These are phyloP conservation scores for Aspergillus pseudonomiae DNA, from an alignment of 2,329 filamentous ascomycete genomes.

Conservation along the genomic window DNA sequence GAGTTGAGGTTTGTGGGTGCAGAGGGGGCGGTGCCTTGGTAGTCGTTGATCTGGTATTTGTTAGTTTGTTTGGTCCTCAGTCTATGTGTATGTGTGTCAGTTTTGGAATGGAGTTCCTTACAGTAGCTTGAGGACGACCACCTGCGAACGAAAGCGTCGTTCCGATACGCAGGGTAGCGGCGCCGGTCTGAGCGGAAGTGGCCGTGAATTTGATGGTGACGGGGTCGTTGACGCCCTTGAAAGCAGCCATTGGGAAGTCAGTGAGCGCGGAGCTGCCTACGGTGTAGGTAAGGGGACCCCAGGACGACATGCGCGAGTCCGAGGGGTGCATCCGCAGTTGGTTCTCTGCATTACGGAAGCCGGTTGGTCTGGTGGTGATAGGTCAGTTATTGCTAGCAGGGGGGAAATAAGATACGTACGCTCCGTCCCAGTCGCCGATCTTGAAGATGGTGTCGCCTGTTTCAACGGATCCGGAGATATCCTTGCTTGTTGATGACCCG, in stretches of 20 bases:
- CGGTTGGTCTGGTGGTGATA: conserved; percentile 48
- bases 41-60: conserved; percentile 55
- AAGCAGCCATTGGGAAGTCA: conserved; percentile 68
- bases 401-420: conserved; percentile 32
- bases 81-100: neutral
- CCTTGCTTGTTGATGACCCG: conserved; percentile 51
- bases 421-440: conserved; percentile 68
- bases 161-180: conserved; percentile 64
- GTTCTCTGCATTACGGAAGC: conserved; percentile 69
- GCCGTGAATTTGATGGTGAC: conserved; percentile 65
- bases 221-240: conserved; percentile 62
- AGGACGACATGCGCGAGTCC: conserved; percentile 64
- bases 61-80: neutral
- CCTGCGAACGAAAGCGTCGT: conserved; percentile 67
- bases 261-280: conserved; percentile 57
- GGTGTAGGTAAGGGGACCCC: conserved; percentile 64
- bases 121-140: conserved; percentile 57
- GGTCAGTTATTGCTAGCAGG: neutral
- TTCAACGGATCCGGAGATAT: conserved; percentile 54
- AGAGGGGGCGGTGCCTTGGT: conserved; percentile 50
- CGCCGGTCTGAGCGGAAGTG: conserved; percentile 51
- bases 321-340: conserved; percentile 70
- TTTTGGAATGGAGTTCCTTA: conserved; percentile 1
- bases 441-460: conserved; percentile 61
- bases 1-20: conserved; percentile 67